Base-by-base conservation (phyloP, 2,329 filamentous ascomycete species). In the Cucurbitaria berberidis region DNA sequence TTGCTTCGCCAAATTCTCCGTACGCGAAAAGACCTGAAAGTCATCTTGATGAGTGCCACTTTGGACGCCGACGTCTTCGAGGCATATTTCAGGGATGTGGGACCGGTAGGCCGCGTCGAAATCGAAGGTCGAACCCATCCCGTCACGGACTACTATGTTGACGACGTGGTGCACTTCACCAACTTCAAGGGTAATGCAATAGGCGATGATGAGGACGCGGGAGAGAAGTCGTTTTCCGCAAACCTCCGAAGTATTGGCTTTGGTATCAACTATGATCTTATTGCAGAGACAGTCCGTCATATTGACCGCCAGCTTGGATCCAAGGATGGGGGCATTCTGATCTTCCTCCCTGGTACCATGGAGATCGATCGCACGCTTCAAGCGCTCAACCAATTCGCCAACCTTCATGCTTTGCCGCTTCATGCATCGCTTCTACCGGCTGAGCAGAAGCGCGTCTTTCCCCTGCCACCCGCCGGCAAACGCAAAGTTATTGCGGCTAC, bases 41-140 rank as follows among this genome's bases (percentile, higher is more conserved):
- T 98, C 35, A 87, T 99, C 11, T 81, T 99, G 30, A 99, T 99
- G 95, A 96, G 91, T 75, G 93, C 93, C 1, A 99, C 93, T 0
- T 84, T 98, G 3, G 93, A 99, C 74, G 92, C 93, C 1, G 84
- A 87, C 0, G 86, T 92, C 0, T 98, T 98, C 74, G 86, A 86
- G 60, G 79, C 86, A 50, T 98, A 98, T 74, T 98, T 98, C 77
- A 85, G 83, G 5, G 83, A 83, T 1, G 84, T 86, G 45, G 84
- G 84, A 11, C 82, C 81, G 4, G 93, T 98, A 26, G 91, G 90
- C 7, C 80, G 87, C 53, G 89, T 98, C 9, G 89, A 96, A 70
- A 97, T 98, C 60, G 84, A 89, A 43, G 93, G 95, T 1, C 83
- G 93, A 50, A 98, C 93, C 4, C 93, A 89, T 71, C 93, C 93